Conservation (phyloP, 2,329 filamentous ascomycete species). For the Pestalotiopsis sp. region DNA sequence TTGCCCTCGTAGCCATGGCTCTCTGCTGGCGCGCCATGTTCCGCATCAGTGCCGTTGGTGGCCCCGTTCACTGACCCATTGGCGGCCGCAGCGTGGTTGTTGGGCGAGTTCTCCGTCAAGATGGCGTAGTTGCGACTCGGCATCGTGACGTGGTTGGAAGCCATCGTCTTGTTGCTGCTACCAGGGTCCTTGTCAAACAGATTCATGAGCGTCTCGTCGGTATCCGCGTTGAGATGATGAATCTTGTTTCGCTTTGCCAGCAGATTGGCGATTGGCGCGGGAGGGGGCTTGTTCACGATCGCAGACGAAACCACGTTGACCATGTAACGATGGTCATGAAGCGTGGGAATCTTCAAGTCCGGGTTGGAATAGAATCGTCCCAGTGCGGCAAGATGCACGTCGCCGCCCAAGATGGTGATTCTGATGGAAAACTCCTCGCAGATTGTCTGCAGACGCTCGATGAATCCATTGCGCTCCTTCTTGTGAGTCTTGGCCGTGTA, state of each 20-base stretch:
- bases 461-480: constrained; percentile 76
- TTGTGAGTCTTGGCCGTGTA: constrained; percentile 95
- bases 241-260: constrained; percentile 88
- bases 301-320: constrained; percentile 91
- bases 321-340: constrained; percentile 92
- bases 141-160: constrained; percentile 84
- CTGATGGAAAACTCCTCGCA: constrained; percentile 86
- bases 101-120: constrained; percentile 83
- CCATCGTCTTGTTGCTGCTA: constrained; percentile 69
- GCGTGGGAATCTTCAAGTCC: constrained; percentile 72
- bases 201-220: constrained; percentile 91
- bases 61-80: constrained; percentile 14
- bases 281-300: constrained; percentile 93
- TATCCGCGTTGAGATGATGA: constrained; percentile 69
- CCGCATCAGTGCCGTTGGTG: constrained; percentile 15
- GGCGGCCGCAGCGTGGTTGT: constrained; percentile 37
- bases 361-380: constrained; percentile 95
- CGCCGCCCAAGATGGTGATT: constrained; percentile 89
- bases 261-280: constrained; percentile 84
- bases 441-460: constrained; percentile 81
- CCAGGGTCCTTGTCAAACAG: constrained; percentile 92
- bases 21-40: constrained; percentile 18
- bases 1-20: constrained; percentile 44
- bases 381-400: constrained; percentile 89
- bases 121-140: constrained; percentile 92